phyloP scores from a whole-genome alignment of 192 early-diverging fungal species.

The Polychytrium aggregatum region DNA sequence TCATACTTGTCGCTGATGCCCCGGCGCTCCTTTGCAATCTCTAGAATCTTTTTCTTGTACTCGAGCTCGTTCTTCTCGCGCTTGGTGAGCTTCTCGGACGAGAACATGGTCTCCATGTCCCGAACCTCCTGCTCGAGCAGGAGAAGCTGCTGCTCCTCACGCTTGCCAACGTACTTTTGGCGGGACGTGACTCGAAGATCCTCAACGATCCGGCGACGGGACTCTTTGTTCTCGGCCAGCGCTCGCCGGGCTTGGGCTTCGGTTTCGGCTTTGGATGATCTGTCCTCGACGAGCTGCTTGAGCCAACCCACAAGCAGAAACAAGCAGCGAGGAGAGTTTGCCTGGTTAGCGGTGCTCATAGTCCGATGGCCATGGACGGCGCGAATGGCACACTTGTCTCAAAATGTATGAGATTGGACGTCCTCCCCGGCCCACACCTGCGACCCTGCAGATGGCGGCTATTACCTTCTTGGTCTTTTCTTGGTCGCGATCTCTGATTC shows the following conservation, averaged over 20 bases:
- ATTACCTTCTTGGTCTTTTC: constrained; percentile 59
- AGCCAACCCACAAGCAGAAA: not conserved
- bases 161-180: constrained; percentile 80
- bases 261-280: constrained; percentile 49
- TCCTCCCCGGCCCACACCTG: too few relatives aligned
- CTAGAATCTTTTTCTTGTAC: constrained; percentile 73
- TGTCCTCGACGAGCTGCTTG: constrained; percentile 60
- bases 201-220: constrained; percentile 53
- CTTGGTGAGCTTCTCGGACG: constrained; percentile 57
- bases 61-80: constrained; percentile 68
- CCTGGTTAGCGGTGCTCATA: too few relatives aligned
- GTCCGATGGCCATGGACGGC: constrained; percentile 9
- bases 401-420: too few relatives aligned
- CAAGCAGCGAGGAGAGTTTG: not conserved
- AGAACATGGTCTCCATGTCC: constrained; percentile 82
- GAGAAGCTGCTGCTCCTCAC: constrained; percentile 71
- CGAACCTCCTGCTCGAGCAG: constrained; percentile 64
- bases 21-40: constrained; percentile 73
- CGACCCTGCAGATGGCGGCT: too few relatives aligned
- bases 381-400: too few relatives aligned
- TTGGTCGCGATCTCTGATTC: constrained; percentile 72
- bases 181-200: constrained; percentile 78
- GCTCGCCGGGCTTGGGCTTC: constrained; percentile 58
- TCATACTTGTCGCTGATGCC: constrained; percentile 68
- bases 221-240: constrained; percentile 72